Conservation (phyloP, 257 asterid genomes). For the Solanum dulcamara region DNA sequence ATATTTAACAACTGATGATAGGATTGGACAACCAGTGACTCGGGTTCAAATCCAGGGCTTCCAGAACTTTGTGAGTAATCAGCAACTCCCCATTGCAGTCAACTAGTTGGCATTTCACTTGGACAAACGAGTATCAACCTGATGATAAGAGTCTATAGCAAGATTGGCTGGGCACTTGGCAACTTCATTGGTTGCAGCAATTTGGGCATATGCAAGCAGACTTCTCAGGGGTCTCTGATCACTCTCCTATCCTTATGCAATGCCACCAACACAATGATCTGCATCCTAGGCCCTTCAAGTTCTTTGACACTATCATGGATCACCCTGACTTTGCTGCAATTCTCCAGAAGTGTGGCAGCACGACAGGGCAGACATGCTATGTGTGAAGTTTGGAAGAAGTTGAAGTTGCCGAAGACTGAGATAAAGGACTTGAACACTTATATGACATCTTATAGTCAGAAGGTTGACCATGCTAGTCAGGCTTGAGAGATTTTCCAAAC, state of each 20-base stretch:
- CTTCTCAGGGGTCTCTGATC: background rate
- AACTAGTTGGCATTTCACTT: background rate
- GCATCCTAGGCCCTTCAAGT: background rate
- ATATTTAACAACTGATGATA: too few species aligned
- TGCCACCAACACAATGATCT: background rate
- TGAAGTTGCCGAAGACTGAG: background rate
- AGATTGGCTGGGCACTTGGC: background rate
- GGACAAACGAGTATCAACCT: background rate
- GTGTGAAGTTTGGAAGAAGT: background rate
- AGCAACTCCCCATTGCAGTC: background rate
- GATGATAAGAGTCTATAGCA: background rate
- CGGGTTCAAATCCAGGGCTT: background rate
- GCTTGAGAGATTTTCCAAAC: background rate
- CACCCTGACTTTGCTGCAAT: background rate
- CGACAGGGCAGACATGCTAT: background rate
- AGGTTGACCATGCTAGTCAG: background rate
- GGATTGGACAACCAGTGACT: background rate
- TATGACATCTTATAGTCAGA: background rate
- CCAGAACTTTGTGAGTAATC: background rate
- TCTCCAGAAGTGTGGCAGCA: background rate
- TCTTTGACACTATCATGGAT: background rate
- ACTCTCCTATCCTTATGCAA: background rate
- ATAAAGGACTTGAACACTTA: background rate
- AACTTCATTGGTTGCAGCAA: background rate
- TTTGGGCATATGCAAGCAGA: background rate